These are phyloP conservation scores for Sequoiadendron giganteum DNA, from an alignment of 75 land plant species.

Conservation along the genomic window DNA sequence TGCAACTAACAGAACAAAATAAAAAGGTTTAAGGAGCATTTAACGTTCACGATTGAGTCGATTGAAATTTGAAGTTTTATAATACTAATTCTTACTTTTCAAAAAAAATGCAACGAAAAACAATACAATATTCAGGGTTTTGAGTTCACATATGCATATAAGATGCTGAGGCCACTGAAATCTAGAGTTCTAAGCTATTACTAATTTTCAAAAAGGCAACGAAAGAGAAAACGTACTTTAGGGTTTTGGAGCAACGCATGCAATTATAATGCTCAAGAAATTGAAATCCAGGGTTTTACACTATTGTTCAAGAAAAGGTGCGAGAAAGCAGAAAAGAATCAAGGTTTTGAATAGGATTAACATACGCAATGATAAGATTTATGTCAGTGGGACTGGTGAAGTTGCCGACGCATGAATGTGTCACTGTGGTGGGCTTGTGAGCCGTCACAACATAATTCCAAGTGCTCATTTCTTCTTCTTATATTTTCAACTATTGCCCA, in stretches of 20 bases:
- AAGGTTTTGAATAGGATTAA: background rate
- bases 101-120: background rate
- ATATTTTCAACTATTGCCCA: background rate
- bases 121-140: background rate
- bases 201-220: background rate
- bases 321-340: background rate
- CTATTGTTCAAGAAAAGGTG: background rate
- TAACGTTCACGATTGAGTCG: background rate
- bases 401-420: constrained; percentile 98
- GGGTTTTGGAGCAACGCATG: too few relatives aligned
- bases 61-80: background rate
- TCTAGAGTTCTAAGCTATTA: background rate
- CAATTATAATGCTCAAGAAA: background rate
- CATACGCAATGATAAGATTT: constrained; percentile 94
- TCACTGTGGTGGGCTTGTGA: constrained; percentile 96
- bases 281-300: background rate
- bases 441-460: constrained; percentile 99
- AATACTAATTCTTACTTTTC: background rate
- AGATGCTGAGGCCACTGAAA: background rate
- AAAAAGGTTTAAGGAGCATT: background rate
- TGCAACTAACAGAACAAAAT: background rate
- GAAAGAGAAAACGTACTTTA: too few relatives aligned
- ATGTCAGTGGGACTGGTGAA: constrained; percentile 92
- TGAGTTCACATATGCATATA: background rate
- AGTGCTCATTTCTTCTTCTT: constrained; percentile 61